Base-by-base conservation (phyloP, 495 filamentous ascomycete genomes). In the Xylaria nigripes region DNA sequence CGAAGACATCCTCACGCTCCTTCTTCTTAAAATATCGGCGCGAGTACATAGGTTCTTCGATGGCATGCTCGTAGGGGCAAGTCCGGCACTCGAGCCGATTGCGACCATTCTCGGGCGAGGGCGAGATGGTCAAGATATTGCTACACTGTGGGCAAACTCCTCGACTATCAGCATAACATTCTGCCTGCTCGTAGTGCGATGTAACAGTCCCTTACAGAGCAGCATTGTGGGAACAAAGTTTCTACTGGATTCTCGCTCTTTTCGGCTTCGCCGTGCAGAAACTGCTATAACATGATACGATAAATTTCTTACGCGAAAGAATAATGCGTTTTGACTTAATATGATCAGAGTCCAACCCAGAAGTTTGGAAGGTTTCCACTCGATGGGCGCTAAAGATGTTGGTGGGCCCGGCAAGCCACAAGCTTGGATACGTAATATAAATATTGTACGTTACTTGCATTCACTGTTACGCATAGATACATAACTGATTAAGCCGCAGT, bases 81-180 rank as follows among this genome's bases (percentile, higher is more conserved):
- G 89, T 90, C 38, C 87, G 86, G 73, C 93, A 98, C 73, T 95
- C 89, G 65, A 96, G 85, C 27, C 89, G 81, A 54, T 84, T 81
- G 54, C 59, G 59, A 50, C 71, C 71, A 41, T 68, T 69, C 27
- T 71, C 68, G 3, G 64, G 54, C 56, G 68, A 67, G n/a, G 66
- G 44, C 21, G 72, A 77, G 45, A 82, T 74, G 55, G 80, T 92
- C 58, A 98, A 85, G 64, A 86, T 81, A 79, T 96, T 98, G 67
- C 81, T 81, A 78, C 93, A 98, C 63, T 83, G 79, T 34, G 93
- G 93, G 66, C 93, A 98, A 80, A 96, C 90, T 95, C 55, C 6
- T 44, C 23, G 42, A 7, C 0, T 30, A 40, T 40, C 22, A 45
- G 24, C 22, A 52, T 48, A 29, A 54, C 47, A n/a, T 25, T 41